phyloP scores from a whole-genome alignment of 768 basidiomycete genomes.

The Crucibulum laeve region DNA sequence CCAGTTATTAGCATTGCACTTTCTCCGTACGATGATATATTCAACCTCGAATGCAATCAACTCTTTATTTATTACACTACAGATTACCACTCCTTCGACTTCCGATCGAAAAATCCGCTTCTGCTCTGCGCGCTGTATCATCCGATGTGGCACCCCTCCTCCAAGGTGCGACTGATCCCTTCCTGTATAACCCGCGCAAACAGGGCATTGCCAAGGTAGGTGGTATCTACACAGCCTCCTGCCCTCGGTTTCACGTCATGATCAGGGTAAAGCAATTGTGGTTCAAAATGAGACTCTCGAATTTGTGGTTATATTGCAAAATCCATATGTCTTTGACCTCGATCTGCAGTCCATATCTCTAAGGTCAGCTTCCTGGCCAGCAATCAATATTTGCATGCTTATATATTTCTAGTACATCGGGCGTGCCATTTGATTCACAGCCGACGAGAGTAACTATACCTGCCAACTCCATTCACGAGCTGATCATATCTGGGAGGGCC shows the following conservation, averaged over 20 bases:
- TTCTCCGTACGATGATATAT: conserved; percentile 51
- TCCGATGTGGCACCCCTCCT: conserved; percentile 45
- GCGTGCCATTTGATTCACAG: conserved; percentile 67
- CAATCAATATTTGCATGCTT: not conserved
- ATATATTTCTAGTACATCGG: conserved; percentile 60
- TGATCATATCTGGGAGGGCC: conserved; percentile 67
- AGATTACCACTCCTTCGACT: conserved; percentile 71
- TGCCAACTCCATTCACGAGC: conserved; percentile 67
- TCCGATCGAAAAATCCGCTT: conserved; percentile 69
- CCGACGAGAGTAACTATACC: conserved; percentile 65
- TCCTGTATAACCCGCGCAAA: conserved; percentile 89
- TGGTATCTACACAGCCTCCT: not conserved
- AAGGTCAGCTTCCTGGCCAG: conserved; percentile 43
- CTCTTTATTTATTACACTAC: conserved; percentile 4
- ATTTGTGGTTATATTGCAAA: conserved; percentile 78
- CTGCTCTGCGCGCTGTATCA: conserved; percentile 38
- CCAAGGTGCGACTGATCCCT: conserved; percentile 66
- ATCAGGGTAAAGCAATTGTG: conserved; percentile 55
- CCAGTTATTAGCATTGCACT: conserved; percentile 79
- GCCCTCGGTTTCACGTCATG: conserved; percentile 2
- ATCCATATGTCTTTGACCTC: conserved; percentile 90
- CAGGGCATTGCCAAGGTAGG: conserved; percentile 53
- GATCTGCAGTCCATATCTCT: conserved; percentile 79
- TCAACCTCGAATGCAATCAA: conserved; percentile 3
- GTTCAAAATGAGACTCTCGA: conserved; percentile 85